phyloP scores from a whole-genome alignment of 2,329 filamentous ascomycete genomes.

The Coniochaeta prunicola region DNA sequence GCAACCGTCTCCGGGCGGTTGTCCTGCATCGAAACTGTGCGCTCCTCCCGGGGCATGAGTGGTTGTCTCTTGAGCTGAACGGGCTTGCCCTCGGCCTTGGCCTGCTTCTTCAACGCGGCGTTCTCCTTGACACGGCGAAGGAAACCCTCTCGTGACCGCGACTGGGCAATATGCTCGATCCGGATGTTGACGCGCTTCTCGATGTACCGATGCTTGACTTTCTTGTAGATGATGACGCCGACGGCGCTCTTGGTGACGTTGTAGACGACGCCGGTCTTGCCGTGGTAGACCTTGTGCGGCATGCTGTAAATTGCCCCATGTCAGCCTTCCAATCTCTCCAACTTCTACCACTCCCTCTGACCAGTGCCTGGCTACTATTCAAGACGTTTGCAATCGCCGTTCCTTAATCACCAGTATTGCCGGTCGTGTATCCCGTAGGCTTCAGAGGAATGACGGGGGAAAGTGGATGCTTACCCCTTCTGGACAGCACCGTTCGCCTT shows the following conservation, averaged over 20 bases:
- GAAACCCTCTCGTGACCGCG: slow-evolving; percentile 95
- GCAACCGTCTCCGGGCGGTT: slow-evolving; percentile 86
- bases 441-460: background rate
- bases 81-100: slow-evolving; percentile 80
- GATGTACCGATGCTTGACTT: slow-evolving; percentile 98
- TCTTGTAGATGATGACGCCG: slow-evolving; percentile 99
- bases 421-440: slow-evolving; percentile 14
- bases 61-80: slow-evolving; percentile 92
- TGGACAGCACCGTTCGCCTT: slow-evolving; percentile 97
- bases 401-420: background rate
- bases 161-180: slow-evolving; percentile 92
- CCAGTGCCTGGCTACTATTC: background rate
- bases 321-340: slow-evolving; percentile 3
- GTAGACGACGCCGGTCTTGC: slow-evolving; percentile 97
- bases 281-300: slow-evolving; percentile 99
- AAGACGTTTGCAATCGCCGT: background rate
- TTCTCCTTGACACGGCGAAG: slow-evolving; percentile 94
- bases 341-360: background rate
- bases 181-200: slow-evolving; percentile 99
- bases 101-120: slow-evolving; percentile 84
- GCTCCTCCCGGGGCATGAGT: slow-evolving; percentile 68
- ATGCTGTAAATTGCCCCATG: slow-evolving; percentile 53
- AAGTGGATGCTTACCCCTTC: slow-evolving; percentile 69
- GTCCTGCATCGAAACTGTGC: slow-evolving; percentile 72
- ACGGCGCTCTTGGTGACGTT: slow-evolving; percentile 98